Base-by-base conservation (phyloP, 106 monocot species). In the Dendrobium huoshanense region DNA sequence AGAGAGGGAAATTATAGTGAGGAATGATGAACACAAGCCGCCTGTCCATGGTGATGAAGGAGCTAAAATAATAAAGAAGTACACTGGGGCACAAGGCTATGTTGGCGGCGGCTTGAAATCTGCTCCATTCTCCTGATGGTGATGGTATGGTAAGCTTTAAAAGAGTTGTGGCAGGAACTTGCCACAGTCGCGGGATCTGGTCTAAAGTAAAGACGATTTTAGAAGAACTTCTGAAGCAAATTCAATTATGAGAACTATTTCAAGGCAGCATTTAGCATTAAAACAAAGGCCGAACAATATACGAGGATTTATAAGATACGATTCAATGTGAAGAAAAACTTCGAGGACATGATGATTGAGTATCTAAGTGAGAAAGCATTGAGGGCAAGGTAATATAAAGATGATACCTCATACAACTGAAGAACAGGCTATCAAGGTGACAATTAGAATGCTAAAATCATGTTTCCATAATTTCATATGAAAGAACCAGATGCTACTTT, bases 141-240 rank as follows among this genome's bases (percentile, higher is more conserved):
- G 90, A 88, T 56, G 99, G 99, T 78, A 99, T 83, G 61, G 95
- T 93, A 40, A 99, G 93, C 81, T 88, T 99, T 67, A 99, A 79
- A 78, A 99, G 27, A 75, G 75, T 82, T 75, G 89, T 82, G 33
- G 89, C 80, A 4, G 95, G 99, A 83, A 91, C 78, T 83, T 93
- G 90, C 88, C 86, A 95, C 31, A 87, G 84, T 64, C 61, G 61
- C 47, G 84, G 73, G 24, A 92, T 73, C 96, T 97, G 88, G 75
- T 78, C 25, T 2, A 33, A 19, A 8, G n/a, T 15, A 37, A 74
- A 7, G 0, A 27, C 31, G 33, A 15, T 70, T 20, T 65, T 70
- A 70, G 70, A 70, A 70, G 68, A n/a, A 68, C 5, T 7, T 68
- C 68, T 68, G 22, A 31, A 33, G 70, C 33, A 13, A 70, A 31